phyloP scores from a whole-genome alignment of 805 yeast species.

The Wickerhamiella domercqiae region DNA sequence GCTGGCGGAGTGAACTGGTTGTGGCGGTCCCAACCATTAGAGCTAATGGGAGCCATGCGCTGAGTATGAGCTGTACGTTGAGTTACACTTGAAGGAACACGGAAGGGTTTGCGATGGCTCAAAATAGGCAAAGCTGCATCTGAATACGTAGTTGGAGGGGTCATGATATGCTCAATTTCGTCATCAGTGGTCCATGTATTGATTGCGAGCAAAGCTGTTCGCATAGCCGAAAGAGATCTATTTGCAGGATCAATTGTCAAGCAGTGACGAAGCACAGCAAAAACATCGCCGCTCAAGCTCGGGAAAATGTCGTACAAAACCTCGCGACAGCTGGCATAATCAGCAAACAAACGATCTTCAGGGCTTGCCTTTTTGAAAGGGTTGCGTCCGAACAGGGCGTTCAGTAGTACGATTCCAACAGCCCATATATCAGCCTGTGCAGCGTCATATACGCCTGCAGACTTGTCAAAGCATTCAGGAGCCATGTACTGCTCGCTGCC shows the following conservation, averaged over 20 bases:
- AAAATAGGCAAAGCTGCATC: constrained; percentile 12
- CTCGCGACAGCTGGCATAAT: constrained; percentile 77
- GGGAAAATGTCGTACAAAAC: constrained; percentile 85
- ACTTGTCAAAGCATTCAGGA: constrained; percentile 66
- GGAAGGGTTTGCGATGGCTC: constrained; percentile 15
- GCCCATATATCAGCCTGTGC: constrained; percentile 83
- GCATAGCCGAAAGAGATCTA: constrained; percentile 50
- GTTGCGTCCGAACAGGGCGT: constrained; percentile 73
- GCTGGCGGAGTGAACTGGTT: constrained; percentile 19
- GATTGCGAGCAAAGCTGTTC: constrained; percentile 41
- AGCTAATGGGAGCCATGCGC: constrained; percentile 2
- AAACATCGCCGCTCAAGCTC: constrained; percentile 71
- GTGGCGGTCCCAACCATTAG: constrained; percentile 16
- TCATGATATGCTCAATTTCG: constrained; percentile 29
- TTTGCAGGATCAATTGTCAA: constrained; percentile 78
- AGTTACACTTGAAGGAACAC: constrained; percentile 18
- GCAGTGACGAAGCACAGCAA: constrained; percentile 63
- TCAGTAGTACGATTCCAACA: constrained; percentile 65
- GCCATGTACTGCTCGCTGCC: constrained; percentile 93
- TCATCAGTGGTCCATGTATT: constrained; percentile 73
- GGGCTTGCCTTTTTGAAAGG: constrained; percentile 74
- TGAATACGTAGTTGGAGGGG: constrained; percentile 7
- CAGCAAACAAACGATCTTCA: constrained; percentile 66
- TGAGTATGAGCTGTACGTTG: constrained; percentile 11
- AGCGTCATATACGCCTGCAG: constrained; percentile 43